A percentile compares a stretch with the other conserved stretches of the same genome.
Conservation (phyloP, 2,329 filamentous ascomycete genomes). For the Coniella lustricola region DNA sequence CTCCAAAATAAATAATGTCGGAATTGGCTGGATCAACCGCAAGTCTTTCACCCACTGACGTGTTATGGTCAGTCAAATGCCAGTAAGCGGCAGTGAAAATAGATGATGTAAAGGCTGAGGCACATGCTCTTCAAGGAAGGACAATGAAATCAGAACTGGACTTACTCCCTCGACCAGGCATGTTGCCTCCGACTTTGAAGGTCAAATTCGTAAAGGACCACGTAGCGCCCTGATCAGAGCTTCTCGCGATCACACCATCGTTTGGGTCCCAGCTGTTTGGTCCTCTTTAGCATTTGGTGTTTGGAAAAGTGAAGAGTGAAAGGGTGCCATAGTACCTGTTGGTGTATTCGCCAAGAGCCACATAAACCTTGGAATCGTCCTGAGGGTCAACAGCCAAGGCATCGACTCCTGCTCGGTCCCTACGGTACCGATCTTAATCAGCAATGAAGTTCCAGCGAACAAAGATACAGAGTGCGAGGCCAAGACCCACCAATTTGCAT, state of each 20-base stretch:
- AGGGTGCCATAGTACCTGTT: too few species aligned
- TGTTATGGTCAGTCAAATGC: too few species aligned
- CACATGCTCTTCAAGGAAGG: too few species aligned
- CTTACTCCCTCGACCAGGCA: constrained; percentile 48
- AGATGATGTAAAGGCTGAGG: too few species aligned
- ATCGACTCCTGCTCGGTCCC: constrained; percentile 51
- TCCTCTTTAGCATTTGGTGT: not conserved
- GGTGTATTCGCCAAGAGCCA: constrained; percentile 52
- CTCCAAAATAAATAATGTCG: constrained; percentile 51
- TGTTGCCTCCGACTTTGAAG: constrained; percentile 57
- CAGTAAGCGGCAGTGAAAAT: too few species aligned
- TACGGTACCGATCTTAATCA: constrained; percentile 20
- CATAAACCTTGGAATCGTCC: constrained; percentile 43
- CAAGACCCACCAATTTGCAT: constrained; percentile 12
- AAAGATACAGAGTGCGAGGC: too few species aligned
- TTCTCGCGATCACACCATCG: constrained; percentile 46
- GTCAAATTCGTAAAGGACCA: constrained; percentile 42
- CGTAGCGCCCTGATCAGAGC: constrained; percentile 45
- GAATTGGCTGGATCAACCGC: constrained; percentile 52
- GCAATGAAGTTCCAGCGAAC: too few species aligned
- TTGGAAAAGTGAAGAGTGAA: too few species aligned
- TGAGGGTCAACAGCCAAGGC: constrained; percentile 49
- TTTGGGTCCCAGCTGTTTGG: constrained; percentile 39
- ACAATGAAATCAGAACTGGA: too few species aligned
- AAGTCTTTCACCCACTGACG: constrained; percentile 43